These are phyloP conservation scores for Alternaria sp. DNA, from an alignment of 2,329 filamentous ascomycete species.

Conservation along the genomic window DNA sequence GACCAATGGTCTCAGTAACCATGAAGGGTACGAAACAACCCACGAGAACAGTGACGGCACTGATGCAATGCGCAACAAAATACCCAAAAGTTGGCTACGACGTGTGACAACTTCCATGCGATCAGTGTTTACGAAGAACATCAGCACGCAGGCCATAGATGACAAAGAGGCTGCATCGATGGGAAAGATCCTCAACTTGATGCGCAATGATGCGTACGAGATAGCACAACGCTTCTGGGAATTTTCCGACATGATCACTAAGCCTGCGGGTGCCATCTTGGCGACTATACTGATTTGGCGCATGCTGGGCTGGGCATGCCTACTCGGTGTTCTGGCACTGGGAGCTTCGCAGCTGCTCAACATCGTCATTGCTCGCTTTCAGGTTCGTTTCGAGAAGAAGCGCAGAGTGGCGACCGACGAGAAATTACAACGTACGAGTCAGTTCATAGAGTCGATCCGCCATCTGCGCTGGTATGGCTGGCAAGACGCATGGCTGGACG, in stretches of 20 bases:
- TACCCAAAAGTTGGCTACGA: slow-evolving; percentile 14
- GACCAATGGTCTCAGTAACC: slow-evolving; percentile 29
- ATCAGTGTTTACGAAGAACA: slow-evolving; percentile 31
- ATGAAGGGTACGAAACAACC: slow-evolving; percentile 20
- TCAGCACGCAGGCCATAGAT: slow-evolving; percentile 39
- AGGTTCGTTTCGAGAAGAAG: slow-evolving; percentile 73
- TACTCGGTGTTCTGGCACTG: slow-evolving; percentile 76
- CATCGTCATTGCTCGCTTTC: slow-evolving; percentile 68
- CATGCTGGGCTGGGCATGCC: slow-evolving; percentile 80
- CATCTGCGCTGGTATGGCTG: slow-evolving; percentile 84
- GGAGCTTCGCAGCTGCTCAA: slow-evolving; percentile 75
- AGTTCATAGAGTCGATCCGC: slow-evolving; percentile 86
- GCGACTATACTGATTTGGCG: slow-evolving; percentile 77
- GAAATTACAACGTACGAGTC: slow-evolving; percentile 80
- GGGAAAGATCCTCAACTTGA: slow-evolving; percentile 88
- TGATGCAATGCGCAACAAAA: slow-evolving; percentile 11
- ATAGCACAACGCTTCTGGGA: slow-evolving; percentile 89
- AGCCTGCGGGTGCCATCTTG: slow-evolving; percentile 78
- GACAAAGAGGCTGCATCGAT: slow-evolving; percentile 74
- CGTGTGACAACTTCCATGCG: slow-evolving; percentile 22
- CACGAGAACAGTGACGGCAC: slow-evolving; percentile 26
- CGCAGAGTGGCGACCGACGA: slow-evolving; percentile 78
- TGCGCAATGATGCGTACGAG: slow-evolving; percentile 83
- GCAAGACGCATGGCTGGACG: slow-evolving; percentile 76
- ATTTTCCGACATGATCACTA: slow-evolving; percentile 76